Conservation (phyloP, 2,329 filamentous ascomycete genomes). For the Cladosporium sp. region DNA sequence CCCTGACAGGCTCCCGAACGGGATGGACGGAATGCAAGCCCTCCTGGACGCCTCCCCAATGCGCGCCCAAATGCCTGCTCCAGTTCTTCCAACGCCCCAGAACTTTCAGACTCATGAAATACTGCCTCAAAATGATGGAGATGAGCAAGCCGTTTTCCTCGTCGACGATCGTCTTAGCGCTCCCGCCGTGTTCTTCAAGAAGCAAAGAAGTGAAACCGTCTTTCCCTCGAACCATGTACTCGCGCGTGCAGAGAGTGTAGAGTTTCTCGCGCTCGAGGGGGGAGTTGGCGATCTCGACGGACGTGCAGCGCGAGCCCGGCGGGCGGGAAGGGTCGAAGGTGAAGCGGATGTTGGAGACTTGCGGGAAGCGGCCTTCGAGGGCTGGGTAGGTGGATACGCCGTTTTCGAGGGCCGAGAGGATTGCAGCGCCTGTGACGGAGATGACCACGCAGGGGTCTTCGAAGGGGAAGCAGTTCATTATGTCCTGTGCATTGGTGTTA, state of each 20-base stretch:
- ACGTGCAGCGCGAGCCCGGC: conserved; percentile 58
- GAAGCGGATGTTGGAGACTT: conserved; percentile 79
- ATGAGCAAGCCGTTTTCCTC: conserved; percentile 87
- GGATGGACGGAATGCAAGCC: conserved; percentile 51
- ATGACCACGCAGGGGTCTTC: conserved; percentile 84
- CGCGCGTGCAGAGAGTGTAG: conserved; percentile 73
- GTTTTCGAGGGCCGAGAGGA: conserved; percentile 80
- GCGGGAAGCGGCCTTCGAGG: conserved; percentile 75
- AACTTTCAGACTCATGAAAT: conserved; percentile 81
- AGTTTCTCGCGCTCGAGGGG: conserved; percentile 58
- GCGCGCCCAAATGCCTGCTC: conserved; percentile 55
- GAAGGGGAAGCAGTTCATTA: conserved; percentile 64
- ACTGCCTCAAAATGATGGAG: conserved; percentile 80
- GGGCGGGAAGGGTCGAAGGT: conserved; percentile 62
- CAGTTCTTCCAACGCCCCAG: conserved; percentile 74
- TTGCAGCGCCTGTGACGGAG: conserved; percentile 63
- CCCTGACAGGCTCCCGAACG: conserved; percentile 24
- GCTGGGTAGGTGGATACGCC: conserved; percentile 75
- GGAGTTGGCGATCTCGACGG: conserved; percentile 55
- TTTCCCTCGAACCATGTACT: conserved; percentile 76
- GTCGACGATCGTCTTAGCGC: conserved; percentile 70
- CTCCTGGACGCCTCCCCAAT: conserved; percentile 64
- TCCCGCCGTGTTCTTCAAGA: conserved; percentile 69
- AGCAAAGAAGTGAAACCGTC: conserved; percentile 76
- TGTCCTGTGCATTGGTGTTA: conserved; percentile 14